These are phyloP conservation scores for Rhododendron griersonianum DNA, from an alignment of 148 eudicot species.

Conservation along the genomic window DNA sequence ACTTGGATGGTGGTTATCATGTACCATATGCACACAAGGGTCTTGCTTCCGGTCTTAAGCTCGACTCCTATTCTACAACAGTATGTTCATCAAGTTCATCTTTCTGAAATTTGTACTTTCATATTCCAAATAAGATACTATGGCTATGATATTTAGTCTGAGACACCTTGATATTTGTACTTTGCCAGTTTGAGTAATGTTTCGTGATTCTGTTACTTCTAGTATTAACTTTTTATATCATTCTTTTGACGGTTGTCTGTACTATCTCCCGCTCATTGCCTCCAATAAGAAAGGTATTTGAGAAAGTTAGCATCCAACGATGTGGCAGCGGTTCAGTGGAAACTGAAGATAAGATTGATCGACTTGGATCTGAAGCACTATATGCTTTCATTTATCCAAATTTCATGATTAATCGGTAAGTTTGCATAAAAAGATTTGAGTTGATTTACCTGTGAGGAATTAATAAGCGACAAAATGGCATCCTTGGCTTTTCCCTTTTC, in stretches of 20 bases:
- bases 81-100: slow-evolving; percentile 28
- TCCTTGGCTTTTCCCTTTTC: not conserved
- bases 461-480: not conserved
- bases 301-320: slow-evolving; percentile 82
- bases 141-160: not conserved
- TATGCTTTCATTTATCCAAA: slow-evolving; percentile 93
- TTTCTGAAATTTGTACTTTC: not conserved
- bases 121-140: not conserved
- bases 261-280: slow-evolving; percentile 3
- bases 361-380: slow-evolving; percentile 73
- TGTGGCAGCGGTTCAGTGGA: slow-evolving; percentile 42
- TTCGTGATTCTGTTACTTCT: not conserved
- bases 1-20: slow-evolving; percentile 79
- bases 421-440: not conserved
- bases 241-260: not conserved
- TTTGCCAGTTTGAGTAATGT: not conserved
- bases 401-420: slow-evolving; percentile 88
- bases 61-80: slow-evolving; percentile 55
- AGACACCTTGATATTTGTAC: not conserved
- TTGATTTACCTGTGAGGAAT: not conserved
- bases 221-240: not conserved
- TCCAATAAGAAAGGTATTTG: slow-evolving; percentile 46
- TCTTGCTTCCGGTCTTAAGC: slow-evolving; percentile 64
- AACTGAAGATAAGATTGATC: slow-evolving; percentile 35
- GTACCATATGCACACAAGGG: slow-evolving; percentile 76